Evolutionary conservation across 192 early-diverging fungal genomes (phyloP).

Genomic region (Coemansia sp.): DNA sequence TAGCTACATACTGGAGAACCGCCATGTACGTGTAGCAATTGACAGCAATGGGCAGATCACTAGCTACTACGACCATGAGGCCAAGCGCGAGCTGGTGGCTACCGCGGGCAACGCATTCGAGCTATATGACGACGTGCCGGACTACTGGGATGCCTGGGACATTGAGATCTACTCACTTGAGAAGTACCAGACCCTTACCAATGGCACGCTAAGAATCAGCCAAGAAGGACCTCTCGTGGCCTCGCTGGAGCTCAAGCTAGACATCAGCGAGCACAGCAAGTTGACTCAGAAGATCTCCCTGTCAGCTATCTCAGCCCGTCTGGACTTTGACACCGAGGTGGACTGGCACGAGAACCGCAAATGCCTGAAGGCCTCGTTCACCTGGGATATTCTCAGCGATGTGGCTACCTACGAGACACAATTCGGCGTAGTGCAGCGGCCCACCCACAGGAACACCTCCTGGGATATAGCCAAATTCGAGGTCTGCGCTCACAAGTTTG

Average conservation of each 20-base stretch:
- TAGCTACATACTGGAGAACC: constrained; percentile 67
- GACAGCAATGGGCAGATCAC: constrained; percentile 68
- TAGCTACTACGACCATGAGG: constrained; percentile 59
- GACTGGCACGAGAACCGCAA: constrained; percentile 90
- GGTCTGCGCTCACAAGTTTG: constrained; percentile 95
- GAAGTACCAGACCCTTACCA: constrained; percentile 65
- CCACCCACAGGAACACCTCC: constrained; percentile 90
- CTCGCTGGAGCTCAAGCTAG: constrained; percentile 63
- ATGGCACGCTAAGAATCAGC: constrained; percentile 50
- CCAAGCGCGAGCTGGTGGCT: constrained; percentile 51
- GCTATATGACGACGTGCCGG: constrained; percentile 83
- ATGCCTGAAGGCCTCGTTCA: constrained; percentile 91
- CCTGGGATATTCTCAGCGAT: constrained; percentile 78
- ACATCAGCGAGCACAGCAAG: constrained; percentile 63
- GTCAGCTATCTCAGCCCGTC: constrained; percentile 62
- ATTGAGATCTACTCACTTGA: constrained; percentile 93
- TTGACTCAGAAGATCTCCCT: constrained; percentile 74
- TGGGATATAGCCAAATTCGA: constrained; percentile 90
- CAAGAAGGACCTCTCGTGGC: constrained; percentile 80
- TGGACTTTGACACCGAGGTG: constrained; percentile 86
- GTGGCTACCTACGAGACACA: constrained; percentile 92
- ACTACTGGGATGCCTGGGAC: constrained; percentile 83
- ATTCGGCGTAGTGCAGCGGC: constrained; percentile 83
- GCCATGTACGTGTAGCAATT: constrained; percentile 63
- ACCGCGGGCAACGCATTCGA: constrained; percentile 71